Evolutionary conservation across 2,329 filamentous ascomycete species (phyloP).

Genomic region (Fusarium oxysporum): DNA sequence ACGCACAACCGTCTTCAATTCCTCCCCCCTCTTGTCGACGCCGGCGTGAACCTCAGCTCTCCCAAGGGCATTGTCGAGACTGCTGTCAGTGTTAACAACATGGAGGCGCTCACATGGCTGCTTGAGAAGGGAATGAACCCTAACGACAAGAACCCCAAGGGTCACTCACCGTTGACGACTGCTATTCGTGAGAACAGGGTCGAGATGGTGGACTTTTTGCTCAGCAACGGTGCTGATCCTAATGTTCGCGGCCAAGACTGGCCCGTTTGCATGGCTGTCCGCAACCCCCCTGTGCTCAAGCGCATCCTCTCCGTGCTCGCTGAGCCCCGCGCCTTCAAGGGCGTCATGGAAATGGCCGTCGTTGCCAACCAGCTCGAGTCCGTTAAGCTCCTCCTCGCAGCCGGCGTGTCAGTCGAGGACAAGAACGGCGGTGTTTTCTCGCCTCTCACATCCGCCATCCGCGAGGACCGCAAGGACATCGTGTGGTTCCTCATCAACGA

Average conservation of each 20-base stretch:
- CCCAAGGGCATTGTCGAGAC: constrained; percentile 75
- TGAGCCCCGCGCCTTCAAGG: constrained; percentile 72
- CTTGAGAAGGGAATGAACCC: constrained; percentile 69
- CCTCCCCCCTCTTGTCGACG: constrained; percentile 68
- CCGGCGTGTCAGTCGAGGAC: constrained; percentile 76
- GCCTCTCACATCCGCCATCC: constrained; percentile 74
- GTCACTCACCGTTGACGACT: constrained; percentile 72
- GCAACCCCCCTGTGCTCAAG: constrained; percentile 68
- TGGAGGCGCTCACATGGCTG: constrained; percentile 69
- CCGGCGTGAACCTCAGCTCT: constrained; percentile 68
- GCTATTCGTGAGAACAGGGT: constrained; percentile 70
- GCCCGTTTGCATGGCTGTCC: constrained; percentile 77
- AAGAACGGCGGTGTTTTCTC: constrained; percentile 80
- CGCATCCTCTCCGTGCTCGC: constrained; percentile 67
- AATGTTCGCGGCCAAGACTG: constrained; percentile 74
- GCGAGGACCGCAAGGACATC: constrained; percentile 71
- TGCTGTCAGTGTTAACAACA: constrained; percentile 71
- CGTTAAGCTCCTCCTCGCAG: constrained; percentile 72
- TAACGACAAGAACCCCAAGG: constrained; percentile 68
- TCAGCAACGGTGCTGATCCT: constrained; percentile 70
- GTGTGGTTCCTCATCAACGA: constrained; percentile 71
- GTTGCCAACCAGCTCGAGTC: constrained; percentile 74
- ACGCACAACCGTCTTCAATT: constrained; percentile 73
- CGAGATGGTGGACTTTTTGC: constrained; percentile 70
- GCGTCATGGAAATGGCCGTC: constrained; percentile 75